Evolutionary conservation across 768 basidiomycete species (phyloP), one percentile per base, ranked within the genome.

Genomic region (Russula sp.): DNA sequence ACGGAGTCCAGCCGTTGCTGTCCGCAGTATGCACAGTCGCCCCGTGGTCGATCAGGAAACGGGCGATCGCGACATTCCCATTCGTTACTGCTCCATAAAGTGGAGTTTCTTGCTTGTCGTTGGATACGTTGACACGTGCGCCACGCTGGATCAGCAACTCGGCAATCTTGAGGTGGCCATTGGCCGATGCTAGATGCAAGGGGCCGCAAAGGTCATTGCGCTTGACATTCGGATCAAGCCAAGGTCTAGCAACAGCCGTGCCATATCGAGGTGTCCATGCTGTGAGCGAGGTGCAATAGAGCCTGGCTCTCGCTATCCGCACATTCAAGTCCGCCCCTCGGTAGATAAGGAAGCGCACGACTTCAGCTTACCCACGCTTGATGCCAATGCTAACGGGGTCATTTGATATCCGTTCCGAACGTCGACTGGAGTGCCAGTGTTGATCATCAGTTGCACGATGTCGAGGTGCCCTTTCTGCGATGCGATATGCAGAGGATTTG

Each of bases 11-110:
- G 49, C 62, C 62, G 0, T 22, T 40, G 26, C 10, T 28, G 28
- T 57, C 44, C 3, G 24, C n/a, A 5, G 55, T 32, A 9, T 50
- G 18, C 18, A 63, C 8, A 20, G 38, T n/a, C 24, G 55, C 56
- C 28, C 46, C 46, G 1, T 30, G 30, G 10, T 62, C 61, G 34
- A 62, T 38, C 30, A 61, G 18, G 24, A 34, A 20, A 22, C 42
- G 49, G 24, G 52, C 60, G 14, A 30, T 26, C 5, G 38, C 36
- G 20, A 40, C 51, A 10, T 42, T 34, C 54, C 54, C 61, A 13
- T 36, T 16, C 11, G 16, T 2, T 18, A 34, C 26, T 24, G 61
- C 53, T 16, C 4, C 26, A 20, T 36, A n/a, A 0, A 62, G 50
- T 5, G 59, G 50, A 8, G 59, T 52, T n/a, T 53, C 59, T 36